phyloP scores from a whole-genome alignment of 108 stramenopile species.

The Nitzschia palea region DNA sequence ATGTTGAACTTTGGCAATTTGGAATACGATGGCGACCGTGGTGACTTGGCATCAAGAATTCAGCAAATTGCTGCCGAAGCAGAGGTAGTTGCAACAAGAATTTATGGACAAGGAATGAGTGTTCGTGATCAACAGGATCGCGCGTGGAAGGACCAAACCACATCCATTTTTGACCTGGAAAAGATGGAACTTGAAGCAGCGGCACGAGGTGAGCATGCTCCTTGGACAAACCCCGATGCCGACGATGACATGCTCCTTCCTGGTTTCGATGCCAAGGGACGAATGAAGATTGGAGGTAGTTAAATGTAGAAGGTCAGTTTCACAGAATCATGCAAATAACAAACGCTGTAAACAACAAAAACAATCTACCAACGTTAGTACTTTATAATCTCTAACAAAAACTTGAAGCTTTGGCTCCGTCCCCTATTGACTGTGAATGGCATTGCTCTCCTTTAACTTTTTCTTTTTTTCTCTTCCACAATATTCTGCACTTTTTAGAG shows the following conservation, averaged over 20 bases:
- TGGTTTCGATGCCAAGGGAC: constrained; percentile 79
- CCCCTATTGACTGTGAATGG: neutral
- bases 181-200: constrained; percentile 86
- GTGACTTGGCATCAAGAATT: constrained; percentile 76
- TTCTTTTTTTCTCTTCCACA: neutral
- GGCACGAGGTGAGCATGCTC: constrained; percentile 71
- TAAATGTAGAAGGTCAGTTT: neutral
- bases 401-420: neutral
- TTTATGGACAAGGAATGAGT: constrained; percentile 88
- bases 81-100: constrained; percentile 85
- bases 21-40: constrained; percentile 68
- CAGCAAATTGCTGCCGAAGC: constrained; percentile 81
- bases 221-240: constrained; percentile 77
- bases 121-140: constrained; percentile 87
- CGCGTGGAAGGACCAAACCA: constrained; percentile 82
- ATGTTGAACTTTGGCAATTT: constrained; percentile 89
- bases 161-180: constrained; percentile 89
- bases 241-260: constrained; percentile 74
- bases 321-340: neutral
- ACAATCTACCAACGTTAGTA: too few relatives aligned
- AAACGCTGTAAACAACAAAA: too few relatives aligned
- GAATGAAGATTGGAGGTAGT: constrained; percentile 81
- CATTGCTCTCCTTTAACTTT: neutral
- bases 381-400: too few relatives aligned
- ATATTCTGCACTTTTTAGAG: neutral